Evolutionary conservation across 1,284 basidiomycete species (phyloP).

Genomic region (Agaricales sp.): DNA sequence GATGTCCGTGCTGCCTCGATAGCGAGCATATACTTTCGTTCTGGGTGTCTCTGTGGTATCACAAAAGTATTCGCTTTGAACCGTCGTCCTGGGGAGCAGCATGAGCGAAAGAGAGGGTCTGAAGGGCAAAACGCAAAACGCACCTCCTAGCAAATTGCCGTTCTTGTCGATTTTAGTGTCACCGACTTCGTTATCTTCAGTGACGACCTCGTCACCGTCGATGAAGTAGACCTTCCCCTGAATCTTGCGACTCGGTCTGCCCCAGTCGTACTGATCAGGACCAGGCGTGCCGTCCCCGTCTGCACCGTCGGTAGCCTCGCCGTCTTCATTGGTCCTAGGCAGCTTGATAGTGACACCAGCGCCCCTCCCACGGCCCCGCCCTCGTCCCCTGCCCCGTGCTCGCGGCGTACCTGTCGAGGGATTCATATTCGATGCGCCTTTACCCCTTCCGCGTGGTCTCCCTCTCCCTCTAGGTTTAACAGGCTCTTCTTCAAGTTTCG

Average conservation of each 20-base stretch:
- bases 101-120: no score
- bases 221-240: slow-evolving; percentile 71
- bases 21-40: slow-evolving; percentile 87
- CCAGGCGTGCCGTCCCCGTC: slow-evolving; percentile 27
- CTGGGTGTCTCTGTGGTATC: slow-evolving; percentile 73
- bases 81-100: slow-evolving; percentile 65
- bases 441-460: slow-evolving; percentile 21
- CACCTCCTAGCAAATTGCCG: slow-evolving; percentile 81
- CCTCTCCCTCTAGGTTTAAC: slow-evolving; percentile 17
- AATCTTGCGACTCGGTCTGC: slow-evolving; percentile 63
- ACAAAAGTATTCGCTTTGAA: slow-evolving; percentile 88
- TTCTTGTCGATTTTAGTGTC: slow-evolving; percentile 85
- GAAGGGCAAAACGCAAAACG: slow-evolving; percentile 16
- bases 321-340: slow-evolving; percentile 23
- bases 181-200: slow-evolving; percentile 78
- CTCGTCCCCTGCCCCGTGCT: slow-evolving; percentile 28
- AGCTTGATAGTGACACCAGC: slow-evolving; percentile 32
- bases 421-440: slow-evolving; percentile 13
- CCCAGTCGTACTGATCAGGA: slow-evolving; percentile 33
- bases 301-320: slow-evolving; percentile 32
- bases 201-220: slow-evolving; percentile 82
- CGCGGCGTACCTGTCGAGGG: slow-evolving; percentile 21
- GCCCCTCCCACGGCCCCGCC: slow-evolving; percentile 22
- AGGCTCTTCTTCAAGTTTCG: slow-evolving; percentile 17
- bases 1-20: slow-evolving; percentile 95